phyloP scores from a whole-genome alignment of 1,284 basidiomycete genomes.

The Heterobasidion annosum region DNA sequence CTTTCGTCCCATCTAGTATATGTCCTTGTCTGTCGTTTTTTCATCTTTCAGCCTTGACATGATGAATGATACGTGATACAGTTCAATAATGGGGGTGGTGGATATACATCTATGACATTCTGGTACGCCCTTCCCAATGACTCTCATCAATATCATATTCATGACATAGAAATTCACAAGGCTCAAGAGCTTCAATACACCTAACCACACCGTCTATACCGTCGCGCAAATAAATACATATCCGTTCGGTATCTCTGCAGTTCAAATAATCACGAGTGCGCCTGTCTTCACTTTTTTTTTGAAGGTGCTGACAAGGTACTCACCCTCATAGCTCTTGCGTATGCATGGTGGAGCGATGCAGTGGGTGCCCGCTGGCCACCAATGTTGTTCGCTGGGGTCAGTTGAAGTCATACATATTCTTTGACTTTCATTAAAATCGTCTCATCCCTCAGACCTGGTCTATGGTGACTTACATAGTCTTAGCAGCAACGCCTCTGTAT shows the following conservation, averaged over 20 bases:
- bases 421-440: not conserved
- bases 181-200: slow-evolving; percentile 36
- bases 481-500: slow-evolving; percentile 27
- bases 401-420: slow-evolving; percentile 5
- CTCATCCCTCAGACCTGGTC: slow-evolving; percentile 20
- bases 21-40: not conserved
- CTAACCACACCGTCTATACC: slow-evolving; percentile 28
- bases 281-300: not conserved
- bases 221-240: slow-evolving; percentile 35
- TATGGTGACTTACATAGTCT: slow-evolving; percentile 22
- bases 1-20: not conserved
- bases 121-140: slow-evolving; percentile 14
- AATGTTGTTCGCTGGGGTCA: slow-evolving; percentile 31
- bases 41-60: not conserved
- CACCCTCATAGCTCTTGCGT: slow-evolving; percentile 14
- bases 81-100: slow-evolving; percentile 32
- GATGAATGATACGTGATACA: slow-evolving; percentile 4
- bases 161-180: slow-evolving; percentile 9
- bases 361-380: slow-evolving; percentile 55
- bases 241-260: slow-evolving; percentile 31
- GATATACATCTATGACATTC: slow-evolving; percentile 31
- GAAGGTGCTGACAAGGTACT: not conserved
- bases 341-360: slow-evolving; percentile 45
- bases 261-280: slow-evolving; percentile 28
- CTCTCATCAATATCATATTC: no score